A percentile compares a stretch with the other conserved stretches of the same genome.
These are phyloP conservation scores for Fomitopsis palustris DNA, from an alignment of 1,284 basidiomycete genomes.

Conservation along the genomic window DNA sequence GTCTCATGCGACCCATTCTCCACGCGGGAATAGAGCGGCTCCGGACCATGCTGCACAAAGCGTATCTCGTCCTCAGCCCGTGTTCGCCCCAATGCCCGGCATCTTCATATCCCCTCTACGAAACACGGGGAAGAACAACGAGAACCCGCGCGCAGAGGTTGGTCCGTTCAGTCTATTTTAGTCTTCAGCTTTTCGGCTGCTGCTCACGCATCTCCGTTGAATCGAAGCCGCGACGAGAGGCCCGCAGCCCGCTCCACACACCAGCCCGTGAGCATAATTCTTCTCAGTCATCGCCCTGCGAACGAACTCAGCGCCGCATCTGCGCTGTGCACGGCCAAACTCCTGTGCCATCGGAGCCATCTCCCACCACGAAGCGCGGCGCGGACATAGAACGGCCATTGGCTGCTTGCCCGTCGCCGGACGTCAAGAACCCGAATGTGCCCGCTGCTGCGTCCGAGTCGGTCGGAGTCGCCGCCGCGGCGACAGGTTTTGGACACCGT, in stretches of 20 bases:
- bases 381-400: not conserved
- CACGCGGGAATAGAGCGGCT: not conserved
- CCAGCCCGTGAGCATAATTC: not conserved
- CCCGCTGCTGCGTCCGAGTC: not conserved
- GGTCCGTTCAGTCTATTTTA: not conserved
- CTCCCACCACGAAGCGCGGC: not conserved
- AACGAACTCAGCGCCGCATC: not conserved
- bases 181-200: not conserved
- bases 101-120: slow-evolving; percentile 47
- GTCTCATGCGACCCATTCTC: not conserved
- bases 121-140: not conserved
- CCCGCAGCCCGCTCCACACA: not conserved
- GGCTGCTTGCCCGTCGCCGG: not conserved
- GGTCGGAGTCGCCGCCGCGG: not conserved
- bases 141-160: not conserved
- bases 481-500: too few relatives aligned
- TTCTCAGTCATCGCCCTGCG: not conserved
- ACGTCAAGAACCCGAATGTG: not conserved
- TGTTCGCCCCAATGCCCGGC: slow-evolving; percentile 41
- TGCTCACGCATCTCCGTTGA: not conserved
- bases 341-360: not conserved
- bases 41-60: not conserved
- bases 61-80: not conserved
- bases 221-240: not conserved
- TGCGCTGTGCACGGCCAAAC: too few relatives aligned